phyloP scores from a whole-genome alignment of 2,329 filamentous ascomycete species.

The Neoarthrinium moseri region DNA sequence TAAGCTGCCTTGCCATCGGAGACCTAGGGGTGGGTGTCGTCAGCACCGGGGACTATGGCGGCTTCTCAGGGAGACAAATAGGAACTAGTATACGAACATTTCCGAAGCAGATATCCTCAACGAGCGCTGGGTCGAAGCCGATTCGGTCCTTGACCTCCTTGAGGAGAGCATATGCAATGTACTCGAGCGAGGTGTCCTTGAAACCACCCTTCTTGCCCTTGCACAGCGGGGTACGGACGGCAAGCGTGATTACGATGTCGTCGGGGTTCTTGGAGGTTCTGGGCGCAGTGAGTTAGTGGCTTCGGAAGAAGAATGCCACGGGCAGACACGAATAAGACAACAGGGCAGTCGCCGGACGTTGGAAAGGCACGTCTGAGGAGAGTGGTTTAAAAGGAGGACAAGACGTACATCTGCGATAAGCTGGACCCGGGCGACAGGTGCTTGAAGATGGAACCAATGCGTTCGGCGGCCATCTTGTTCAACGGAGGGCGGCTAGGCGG shows the following conservation, averaged over 20 bases:
- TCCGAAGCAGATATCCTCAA: conserved; percentile 89
- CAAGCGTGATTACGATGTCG: conserved; percentile 94
- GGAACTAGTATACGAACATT: conserved; percentile 78
- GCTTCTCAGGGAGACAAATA: too few relatives aligned
- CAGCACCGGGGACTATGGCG: background rate
- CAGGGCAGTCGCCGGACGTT: too few relatives aligned
- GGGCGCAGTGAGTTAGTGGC: too few relatives aligned
- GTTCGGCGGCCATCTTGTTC: conserved; percentile 46
- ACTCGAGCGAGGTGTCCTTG: conserved; percentile 91
- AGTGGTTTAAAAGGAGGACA: background rate
- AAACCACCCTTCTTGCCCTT: conserved; percentile 91
- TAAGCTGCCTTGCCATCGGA: conserved; percentile 84
- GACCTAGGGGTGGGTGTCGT: conserved; percentile 50
- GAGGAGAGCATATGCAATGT: conserved; percentile 77
- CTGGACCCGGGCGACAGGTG: conserved; percentile 76
- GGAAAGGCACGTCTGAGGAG: conserved; percentile 1
- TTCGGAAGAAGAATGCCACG: background rate
- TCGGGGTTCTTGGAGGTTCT: conserved; percentile 88
- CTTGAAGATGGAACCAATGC: conserved; percentile 83
- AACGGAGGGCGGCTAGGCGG: too few relatives aligned
- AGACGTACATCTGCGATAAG: conserved; percentile 72
- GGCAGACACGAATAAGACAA: too few relatives aligned
- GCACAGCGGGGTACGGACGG: conserved; percentile 81
- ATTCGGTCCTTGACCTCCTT: conserved; percentile 72
- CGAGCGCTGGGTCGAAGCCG: conserved; percentile 74